Evolutionary conservation across 2,329 filamentous ascomycete species (phyloP).

Genomic region (Fusarium drepaniforme): DNA sequence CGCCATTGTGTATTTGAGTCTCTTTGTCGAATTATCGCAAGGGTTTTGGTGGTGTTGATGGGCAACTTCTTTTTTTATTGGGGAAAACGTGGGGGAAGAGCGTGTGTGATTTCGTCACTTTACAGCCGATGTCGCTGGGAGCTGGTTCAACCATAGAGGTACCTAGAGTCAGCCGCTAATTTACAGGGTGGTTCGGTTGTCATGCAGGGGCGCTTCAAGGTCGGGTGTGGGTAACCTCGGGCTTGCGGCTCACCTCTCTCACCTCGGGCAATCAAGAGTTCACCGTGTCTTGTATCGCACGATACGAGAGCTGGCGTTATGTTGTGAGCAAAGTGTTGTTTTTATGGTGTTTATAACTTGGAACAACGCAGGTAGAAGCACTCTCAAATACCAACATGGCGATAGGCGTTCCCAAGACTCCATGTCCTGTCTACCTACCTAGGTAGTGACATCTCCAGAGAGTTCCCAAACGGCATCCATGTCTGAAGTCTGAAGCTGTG

Average conservation of each 20-base stretch:
- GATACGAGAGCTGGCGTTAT: neutral
- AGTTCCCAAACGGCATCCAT: neutral
- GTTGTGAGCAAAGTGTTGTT: neutral
- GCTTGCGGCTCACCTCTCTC: slow-evolving; percentile 14
- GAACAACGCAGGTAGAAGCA: neutral
- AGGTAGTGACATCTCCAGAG: neutral
- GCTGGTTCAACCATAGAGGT: neutral
- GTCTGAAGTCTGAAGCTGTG: neutral
- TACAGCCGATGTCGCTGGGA: slow-evolving; percentile 43
- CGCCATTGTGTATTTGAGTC: slow-evolving; percentile 44
- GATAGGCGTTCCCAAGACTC: neutral
- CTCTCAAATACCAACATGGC: neutral
- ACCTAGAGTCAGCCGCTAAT: neutral
- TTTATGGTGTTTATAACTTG: neutral
- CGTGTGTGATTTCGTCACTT: slow-evolving; percentile 42
- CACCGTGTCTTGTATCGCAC: neutral
- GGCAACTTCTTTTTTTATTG: slow-evolving; percentile 26
- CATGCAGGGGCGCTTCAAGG: neutral
- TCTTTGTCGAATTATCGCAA: slow-evolving; percentile 2
- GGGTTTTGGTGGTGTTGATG: neutral
- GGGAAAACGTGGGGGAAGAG: slow-evolving; percentile 24
- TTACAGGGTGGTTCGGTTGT: neutral
- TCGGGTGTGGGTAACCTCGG: slow-evolving; percentile 6
- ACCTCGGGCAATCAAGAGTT: neutral
- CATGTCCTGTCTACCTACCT: neutral